Conservation (phyloP, 768 basidiomycete species). For the Lactarius deliciosus region DNA sequence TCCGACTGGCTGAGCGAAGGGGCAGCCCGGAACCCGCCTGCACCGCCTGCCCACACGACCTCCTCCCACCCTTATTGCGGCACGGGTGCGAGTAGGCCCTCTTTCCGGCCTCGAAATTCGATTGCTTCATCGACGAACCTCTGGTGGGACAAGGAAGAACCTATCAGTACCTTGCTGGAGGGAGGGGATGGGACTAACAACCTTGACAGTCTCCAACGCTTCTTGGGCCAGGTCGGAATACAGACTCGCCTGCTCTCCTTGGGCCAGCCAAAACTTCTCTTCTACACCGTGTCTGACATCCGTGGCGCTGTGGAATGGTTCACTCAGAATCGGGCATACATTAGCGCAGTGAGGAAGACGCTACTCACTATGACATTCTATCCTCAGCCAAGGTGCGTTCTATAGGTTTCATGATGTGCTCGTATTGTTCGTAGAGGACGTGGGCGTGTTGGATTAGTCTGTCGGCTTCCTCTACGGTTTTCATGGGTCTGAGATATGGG, state of each 20-base stretch:
- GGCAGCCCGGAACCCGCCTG: background rate
- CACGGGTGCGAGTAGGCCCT: background rate
- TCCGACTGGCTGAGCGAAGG: background rate
- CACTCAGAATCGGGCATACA: background rate
- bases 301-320: background rate
- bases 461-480: background rate
- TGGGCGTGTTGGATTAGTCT: background rate
- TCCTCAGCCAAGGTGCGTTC: background rate
- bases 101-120: conserved; percentile 12
- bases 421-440: background rate
- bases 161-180: background rate
- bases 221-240: conserved; percentile 6
- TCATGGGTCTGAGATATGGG: background rate
- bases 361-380: background rate
- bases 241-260: background rate
- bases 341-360: background rate
- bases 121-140: background rate
- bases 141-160: background rate
- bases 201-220: conserved; percentile 13
- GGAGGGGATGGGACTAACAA: background rate
- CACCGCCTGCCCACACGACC: background rate
- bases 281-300: conserved; percentile 5
- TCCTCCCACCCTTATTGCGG: background rate
- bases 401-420: background rate
- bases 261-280: background rate